A percentile compares a stretch with the other conserved stretches of the same genome.
These are phyloP conservation scores for Alectoria sarmentosa DNA, from an alignment of 495 filamentous ascomycete species.

Conservation along the genomic window DNA sequence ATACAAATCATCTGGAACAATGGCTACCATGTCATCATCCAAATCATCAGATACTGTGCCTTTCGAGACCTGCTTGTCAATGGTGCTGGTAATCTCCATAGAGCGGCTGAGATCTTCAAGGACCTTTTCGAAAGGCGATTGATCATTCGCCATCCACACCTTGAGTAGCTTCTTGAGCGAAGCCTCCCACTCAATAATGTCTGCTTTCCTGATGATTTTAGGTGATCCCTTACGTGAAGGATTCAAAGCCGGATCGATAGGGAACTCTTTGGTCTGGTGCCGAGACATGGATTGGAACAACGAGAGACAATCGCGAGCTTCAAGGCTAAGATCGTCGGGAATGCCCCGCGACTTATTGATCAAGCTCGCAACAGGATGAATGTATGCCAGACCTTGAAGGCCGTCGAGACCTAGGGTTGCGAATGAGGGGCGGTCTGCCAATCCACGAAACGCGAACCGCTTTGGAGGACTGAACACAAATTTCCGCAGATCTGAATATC, in stretches of 20 bases:
- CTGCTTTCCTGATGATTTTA: constrained; percentile 46
- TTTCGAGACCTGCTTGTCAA: constrained; percentile 18
- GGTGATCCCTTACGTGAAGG: constrained; percentile 39
- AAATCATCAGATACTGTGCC: constrained; percentile 17
- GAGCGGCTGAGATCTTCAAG: constrained; percentile 32
- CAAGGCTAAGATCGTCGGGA: constrained; percentile 57
- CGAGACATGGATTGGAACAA: constrained; percentile 57
- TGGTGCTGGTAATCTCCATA: constrained; percentile 7
- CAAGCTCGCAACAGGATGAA: constrained; percentile 64
- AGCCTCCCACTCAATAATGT: constrained; percentile 59
- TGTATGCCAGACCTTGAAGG: constrained; percentile 43
- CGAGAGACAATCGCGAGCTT: constrained; percentile 60
- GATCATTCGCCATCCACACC: constrained; percentile 51
- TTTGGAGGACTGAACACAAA: constrained; percentile 51
- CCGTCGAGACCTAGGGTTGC: constrained; percentile 45
- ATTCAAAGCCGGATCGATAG: constrained; percentile 40
- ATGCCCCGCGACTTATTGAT: constrained; percentile 51
- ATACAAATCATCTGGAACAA: constrained; percentile 31
- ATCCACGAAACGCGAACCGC: constrained; percentile 49
- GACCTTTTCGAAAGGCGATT: constrained; percentile 58
- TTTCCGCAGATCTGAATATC: constrained; percentile 71
- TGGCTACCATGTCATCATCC: constrained; percentile 9
- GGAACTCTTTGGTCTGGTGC: constrained; percentile 39
- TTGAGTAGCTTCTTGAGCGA: constrained; percentile 50
- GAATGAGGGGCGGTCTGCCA: constrained; percentile 39